Conservation (phyloP, 2,329 filamentous ascomycete species). For the Drechslera avenae region DNA sequence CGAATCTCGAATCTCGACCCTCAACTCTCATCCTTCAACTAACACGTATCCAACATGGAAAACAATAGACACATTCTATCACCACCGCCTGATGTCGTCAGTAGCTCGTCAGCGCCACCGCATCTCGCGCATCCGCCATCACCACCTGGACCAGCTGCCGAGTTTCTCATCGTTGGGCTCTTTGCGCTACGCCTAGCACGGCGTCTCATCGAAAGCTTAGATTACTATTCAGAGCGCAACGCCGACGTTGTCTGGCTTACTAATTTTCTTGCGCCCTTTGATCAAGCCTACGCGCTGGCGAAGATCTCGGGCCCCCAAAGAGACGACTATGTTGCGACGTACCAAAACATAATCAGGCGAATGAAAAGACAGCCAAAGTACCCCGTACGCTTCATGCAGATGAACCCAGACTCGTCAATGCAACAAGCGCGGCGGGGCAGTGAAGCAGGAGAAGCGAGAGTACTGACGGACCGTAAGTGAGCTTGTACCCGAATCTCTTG, state of each 20-base stretch:
- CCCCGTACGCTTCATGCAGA: slow-evolving; percentile 27
- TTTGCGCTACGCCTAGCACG: slow-evolving; percentile 31
- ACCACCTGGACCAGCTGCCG: not conserved
- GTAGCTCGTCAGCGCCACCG: not conserved
- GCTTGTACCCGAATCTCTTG: accelerated
- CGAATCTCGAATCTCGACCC: not conserved
- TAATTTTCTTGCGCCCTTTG: slow-evolving; percentile 25
- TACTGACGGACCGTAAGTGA: slow-evolving; percentile 26
- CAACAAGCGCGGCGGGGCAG: not conserved
- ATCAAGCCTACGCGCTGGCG: slow-evolving; percentile 18
- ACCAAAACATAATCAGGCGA: slow-evolving; percentile 22
- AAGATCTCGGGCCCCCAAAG: slow-evolving; percentile 20
- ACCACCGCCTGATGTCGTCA: slow-evolving; percentile 1
- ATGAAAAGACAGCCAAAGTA: slow-evolving; percentile 33
- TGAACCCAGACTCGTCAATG: slow-evolving; percentile 23
- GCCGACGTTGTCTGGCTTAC: slow-evolving; percentile 28
- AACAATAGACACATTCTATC: not conserved
- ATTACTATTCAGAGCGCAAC: slow-evolving; percentile 17
- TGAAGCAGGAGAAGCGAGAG: not conserved
- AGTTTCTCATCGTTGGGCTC: slow-evolving; percentile 32
- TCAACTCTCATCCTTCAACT: no score
- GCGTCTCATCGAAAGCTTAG: slow-evolving; percentile 22
- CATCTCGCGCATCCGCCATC: not conserved
- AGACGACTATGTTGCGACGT: slow-evolving; percentile 21
- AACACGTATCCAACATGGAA: slow-evolving; percentile 1